Base-by-base conservation (phyloP, 2,329 filamentous ascomycete genomes). In the Colletotrichum orbiculare region DNA sequence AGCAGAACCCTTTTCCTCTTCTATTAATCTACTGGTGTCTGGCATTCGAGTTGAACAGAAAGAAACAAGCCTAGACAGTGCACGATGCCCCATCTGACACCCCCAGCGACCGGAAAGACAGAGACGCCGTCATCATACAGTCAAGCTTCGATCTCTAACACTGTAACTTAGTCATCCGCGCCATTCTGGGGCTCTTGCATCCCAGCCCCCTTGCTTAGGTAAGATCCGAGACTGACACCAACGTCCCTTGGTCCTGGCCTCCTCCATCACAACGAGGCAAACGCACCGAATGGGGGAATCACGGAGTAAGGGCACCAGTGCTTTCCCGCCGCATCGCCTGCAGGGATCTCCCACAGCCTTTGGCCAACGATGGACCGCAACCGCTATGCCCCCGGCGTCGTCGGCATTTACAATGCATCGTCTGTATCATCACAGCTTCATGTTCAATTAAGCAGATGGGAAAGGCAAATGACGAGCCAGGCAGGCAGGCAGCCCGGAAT, bases 251-350 rank as follows among this genome's bases (percentile, higher is more conserved):
- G 54, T 63, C 59, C 52, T 48, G 63, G 52, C 63, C 54, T 62
- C 59, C 42, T 63, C 58, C 52, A 66, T 66, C 63, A 17, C 52
- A 66, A 63, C 33, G 47, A 66, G 42, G 53, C 58, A 63, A 63
- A 63, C 46, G 59, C 25, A 42, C 41, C 57, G 33, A 37, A 57
- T 57, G 63, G 53, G 63, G 63, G 58, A 53, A 57, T 57, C 53
- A 52, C 13, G 47, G 39, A 37, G 63, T 48, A 58, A 60, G 50
- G 63, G 58, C 52, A 66, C 63, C 52, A 62, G 53, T 62, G 58
- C 59, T 53, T 62, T 65, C 61, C 52, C 53, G 38, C 9, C 54
- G 46, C 48, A 47, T 59, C 48, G 8, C 54, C 54, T 46, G 34
- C 53, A 48, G 47, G 53, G 47, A 46, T 52, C 53, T 62, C 52